Evolutionary conservation across 208 protist genomes (phyloP), one percentile per base, ranked within the genome.

Genomic region (Crithidia acanthocephali): DNA sequence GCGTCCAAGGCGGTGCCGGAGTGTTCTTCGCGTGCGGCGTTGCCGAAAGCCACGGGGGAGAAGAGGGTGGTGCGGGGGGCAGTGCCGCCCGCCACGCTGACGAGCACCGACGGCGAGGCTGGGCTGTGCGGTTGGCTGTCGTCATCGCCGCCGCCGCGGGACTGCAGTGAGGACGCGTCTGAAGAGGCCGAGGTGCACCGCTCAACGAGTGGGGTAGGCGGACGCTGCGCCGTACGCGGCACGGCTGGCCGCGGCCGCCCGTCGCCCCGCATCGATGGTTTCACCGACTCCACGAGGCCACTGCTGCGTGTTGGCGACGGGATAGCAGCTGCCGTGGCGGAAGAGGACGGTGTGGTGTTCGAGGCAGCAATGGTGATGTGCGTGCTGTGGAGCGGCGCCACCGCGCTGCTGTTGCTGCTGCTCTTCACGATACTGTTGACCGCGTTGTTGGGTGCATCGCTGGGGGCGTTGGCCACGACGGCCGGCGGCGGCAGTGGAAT

Each of bases 401-500:
- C 30, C 4, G 10, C n/a, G 40, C 35, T 25, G 9, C 27, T 51
- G 16, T 33, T 53, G 42, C 22, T 45, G 27, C 25, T 52, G 59
- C 23, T 37, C 16, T 16, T 65, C 13, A 9, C 20, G 18, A 4
- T 50, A 22, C 45, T 50, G 20, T 13, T 50, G 45, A 23, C 5
- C 20, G 45, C 20, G 45, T 5, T 22, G 45, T 50, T 59, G 53
- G 13, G 6, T 42, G 37, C 37, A 42, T 56, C 47, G 42, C 5
- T 47, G n/a, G 44, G 3, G 2, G 23, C 27, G 11, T 15, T 20
- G 18, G 59, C n/a, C 44, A 22, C 28, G 37, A 44, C 28, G 11
- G 61, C 61, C 2, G 61, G 61, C 30, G 61, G 61, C 4, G 61
- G 61, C 11, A 56, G 32, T 6, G 61, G 61, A n/a, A 66, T 66